These are phyloP conservation scores for Silene uniflora DNA, from an alignment of 148 eudicot genomes.

Conservation along the genomic window DNA sequence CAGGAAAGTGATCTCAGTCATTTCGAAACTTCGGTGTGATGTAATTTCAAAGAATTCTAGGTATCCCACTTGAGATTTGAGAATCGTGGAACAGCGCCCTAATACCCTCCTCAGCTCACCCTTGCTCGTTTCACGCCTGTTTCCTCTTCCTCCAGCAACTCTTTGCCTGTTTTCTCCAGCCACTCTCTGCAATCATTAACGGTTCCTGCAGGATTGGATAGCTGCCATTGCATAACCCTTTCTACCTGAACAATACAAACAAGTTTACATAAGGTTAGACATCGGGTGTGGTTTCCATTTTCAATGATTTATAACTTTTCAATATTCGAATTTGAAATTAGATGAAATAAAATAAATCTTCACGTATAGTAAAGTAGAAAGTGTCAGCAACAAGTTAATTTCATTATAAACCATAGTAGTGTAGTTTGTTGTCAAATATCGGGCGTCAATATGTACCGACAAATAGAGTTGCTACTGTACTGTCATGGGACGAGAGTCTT, in stretches of 20 bases:
- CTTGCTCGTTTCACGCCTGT: slow-evolving; percentile 60
- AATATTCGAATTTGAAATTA: too few relatives aligned
- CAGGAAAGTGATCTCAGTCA: too few relatives aligned
- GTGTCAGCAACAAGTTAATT: too few relatives aligned
- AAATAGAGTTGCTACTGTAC: too few relatives aligned
- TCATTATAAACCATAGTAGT: background rate
- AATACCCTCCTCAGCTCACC: slow-evolving; percentile 31
- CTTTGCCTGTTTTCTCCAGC: slow-evolving; percentile 23
- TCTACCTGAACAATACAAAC: slow-evolving; percentile 45
- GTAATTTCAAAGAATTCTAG: too few relatives aligned
- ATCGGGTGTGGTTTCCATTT: background rate
- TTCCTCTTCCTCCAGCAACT: slow-evolving; percentile 64
- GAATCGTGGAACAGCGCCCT: too few relatives aligned
- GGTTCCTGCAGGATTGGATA: slow-evolving; percentile 62
- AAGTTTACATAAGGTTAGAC: background rate
- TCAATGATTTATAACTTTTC: background rate
- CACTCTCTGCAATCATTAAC: slow-evolving; percentile 78
- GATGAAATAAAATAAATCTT: too few relatives aligned
- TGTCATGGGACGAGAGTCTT: slow-evolving; percentile 3
- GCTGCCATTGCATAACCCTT: slow-evolving; percentile 84
- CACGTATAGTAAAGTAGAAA: too few relatives aligned
- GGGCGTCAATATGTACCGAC: too few relatives aligned
- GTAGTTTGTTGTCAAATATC: background rate
- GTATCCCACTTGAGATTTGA: too few relatives aligned
- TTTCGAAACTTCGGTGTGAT: too few relatives aligned